Percentiles rank a stretch among this genome's conserved stretches.
phyloP scores from a whole-genome alignment of 345 rosid species.

The Brassica cretica region DNA sequence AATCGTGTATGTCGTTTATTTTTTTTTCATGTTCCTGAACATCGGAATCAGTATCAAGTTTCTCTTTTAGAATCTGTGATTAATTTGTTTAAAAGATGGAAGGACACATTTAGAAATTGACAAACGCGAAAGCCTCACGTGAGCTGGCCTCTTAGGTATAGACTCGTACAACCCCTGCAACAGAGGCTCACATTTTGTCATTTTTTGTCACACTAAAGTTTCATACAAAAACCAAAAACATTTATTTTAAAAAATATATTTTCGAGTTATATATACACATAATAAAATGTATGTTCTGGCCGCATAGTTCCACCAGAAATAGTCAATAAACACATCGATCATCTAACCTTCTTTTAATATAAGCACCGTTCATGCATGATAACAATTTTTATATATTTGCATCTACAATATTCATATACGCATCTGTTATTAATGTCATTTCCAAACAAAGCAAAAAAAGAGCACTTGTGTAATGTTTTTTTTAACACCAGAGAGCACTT shows the following conservation, averaged over 20 bases:
- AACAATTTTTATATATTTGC: not conserved
- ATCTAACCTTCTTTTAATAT: not conserved
- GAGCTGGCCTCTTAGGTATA: conserved; percentile 27
- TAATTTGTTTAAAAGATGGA: not conserved
- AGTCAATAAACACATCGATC: conserved; percentile 4
- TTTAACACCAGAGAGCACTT: too few relatives aligned
- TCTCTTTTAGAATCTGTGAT: not conserved
- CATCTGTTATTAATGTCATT: not conserved
- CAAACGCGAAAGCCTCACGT: conserved; percentile 16
- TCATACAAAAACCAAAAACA: conserved; percentile 17
- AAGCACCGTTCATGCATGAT: not conserved
- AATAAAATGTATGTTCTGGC: too few relatives aligned
- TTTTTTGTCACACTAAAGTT: conserved; percentile 26
- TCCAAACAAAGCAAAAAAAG: not conserved
- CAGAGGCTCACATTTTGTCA: conserved; percentile 24
- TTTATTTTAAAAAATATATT: not conserved
- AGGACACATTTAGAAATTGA: conserved; percentile 19
- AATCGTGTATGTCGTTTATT: not conserved
- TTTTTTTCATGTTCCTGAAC: not conserved
- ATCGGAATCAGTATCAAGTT: not conserved
- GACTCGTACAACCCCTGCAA: conserved; percentile 27
- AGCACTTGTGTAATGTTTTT: too few relatives aligned
- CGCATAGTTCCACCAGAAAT: conserved; percentile 18
- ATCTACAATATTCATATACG: not conserved
- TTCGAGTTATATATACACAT: conserved; percentile 5